Conservation (phyloP, 352 stramenopile species). For the Phytophthora hybrid region DNA sequence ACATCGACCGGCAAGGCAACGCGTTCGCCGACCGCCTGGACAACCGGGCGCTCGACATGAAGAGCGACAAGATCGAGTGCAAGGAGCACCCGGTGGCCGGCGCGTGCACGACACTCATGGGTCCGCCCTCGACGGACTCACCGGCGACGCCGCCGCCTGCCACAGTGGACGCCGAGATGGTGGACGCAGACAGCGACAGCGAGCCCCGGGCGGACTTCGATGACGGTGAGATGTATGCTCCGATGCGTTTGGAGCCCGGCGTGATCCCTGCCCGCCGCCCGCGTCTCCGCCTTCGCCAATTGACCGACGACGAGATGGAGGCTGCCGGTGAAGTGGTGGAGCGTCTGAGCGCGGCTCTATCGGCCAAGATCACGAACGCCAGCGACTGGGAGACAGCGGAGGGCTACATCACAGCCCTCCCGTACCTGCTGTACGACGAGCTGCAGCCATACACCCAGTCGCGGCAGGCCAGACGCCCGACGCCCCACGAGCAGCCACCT, state of each 20-base stretch:
- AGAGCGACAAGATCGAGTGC: not conserved
- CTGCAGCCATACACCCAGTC: not conserved
- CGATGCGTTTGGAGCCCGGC: not conserved
- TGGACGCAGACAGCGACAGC: not conserved
- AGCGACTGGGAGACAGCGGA: conserved; percentile 13
- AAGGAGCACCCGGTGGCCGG: no score
- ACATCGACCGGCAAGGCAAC: conserved; percentile 35
- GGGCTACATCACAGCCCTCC: not conserved
- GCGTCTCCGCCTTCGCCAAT: conserved; percentile 1
- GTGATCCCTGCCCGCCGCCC: not conserved
- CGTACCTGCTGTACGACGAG: not conserved
- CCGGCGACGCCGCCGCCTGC: not conserved
- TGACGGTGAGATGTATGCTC: conserved; percentile 7
- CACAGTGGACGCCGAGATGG: not conserved
- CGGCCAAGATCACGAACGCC: conserved; percentile 22
- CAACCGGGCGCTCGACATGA: conserved; percentile 10
- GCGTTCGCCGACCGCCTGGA: conserved; percentile 28
- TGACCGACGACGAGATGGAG: not conserved
- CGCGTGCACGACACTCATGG: not conserved
- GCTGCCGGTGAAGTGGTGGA: not conserved
- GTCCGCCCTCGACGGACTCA: not conserved
- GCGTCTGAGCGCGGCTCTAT: not conserved
- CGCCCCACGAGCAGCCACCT: not conserved
- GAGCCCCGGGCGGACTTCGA: not conserved
- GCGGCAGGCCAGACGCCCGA: not conserved